Conservation (phyloP, 148 eudicot species). For the Rhododendron henanense region DNA sequence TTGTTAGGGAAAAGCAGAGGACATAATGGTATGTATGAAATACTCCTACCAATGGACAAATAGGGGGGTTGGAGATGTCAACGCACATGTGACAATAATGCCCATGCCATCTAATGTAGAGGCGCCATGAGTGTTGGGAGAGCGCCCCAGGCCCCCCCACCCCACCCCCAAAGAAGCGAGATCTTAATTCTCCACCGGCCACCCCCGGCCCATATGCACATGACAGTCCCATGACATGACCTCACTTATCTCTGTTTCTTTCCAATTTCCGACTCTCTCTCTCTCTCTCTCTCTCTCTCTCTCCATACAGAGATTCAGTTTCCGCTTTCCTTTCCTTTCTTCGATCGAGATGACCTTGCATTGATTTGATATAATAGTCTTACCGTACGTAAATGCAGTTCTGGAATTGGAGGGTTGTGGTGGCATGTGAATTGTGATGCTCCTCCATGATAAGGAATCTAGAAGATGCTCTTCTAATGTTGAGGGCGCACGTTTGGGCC, state of each 20-base stretch:
- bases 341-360: background rate
- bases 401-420: background rate
- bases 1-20: background rate
- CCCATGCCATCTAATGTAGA: background rate
- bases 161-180: background rate
- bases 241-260: background rate
- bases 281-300: background rate
- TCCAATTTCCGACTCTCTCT: background rate
- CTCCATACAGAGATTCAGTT: background rate
- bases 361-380: too few species aligned
- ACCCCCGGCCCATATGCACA: background rate
- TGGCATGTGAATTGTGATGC: background rate
- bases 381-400: background rate
- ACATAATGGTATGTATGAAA: background rate
- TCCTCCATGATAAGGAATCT: background rate
- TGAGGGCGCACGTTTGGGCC: background rate
- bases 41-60: background rate
- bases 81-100: background rate
- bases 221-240: background rate
- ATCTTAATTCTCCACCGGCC: background rate
- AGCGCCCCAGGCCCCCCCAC: too few species aligned
- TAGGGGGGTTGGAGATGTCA: background rate
- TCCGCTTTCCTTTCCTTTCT: background rate
- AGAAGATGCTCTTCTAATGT: background rate
- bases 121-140: background rate